Percentiles rank a stretch among this genome's conserved stretches.
These are phyloP conservation scores for Paecilomyces sp. DNA, from an alignment of 2,329 filamentous ascomycete genomes.

Conservation along the genomic window DNA sequence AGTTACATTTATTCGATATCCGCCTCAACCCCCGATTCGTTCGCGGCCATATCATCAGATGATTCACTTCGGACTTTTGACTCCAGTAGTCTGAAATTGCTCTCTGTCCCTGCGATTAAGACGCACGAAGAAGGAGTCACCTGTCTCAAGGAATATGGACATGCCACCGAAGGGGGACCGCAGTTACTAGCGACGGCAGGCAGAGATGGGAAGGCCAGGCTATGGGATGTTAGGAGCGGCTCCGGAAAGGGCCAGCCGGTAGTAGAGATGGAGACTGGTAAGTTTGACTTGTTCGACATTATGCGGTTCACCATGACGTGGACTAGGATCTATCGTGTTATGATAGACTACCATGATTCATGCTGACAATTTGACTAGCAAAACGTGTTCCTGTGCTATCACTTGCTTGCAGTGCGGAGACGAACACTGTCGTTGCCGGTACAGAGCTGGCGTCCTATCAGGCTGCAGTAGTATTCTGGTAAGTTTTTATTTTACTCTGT, in stretches of 20 bases:
- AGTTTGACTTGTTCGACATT: constrained; percentile 8
- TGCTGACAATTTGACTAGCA: constrained; percentile 23
- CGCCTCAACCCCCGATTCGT: constrained; percentile 17
- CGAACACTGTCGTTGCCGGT: constrained; percentile 47
- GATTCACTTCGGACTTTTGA: constrained; percentile 38
- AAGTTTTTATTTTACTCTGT: constrained; percentile 19
- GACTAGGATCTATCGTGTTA: background rate
- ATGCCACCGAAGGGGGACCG: constrained; percentile 12
- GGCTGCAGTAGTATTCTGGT: constrained; percentile 38
- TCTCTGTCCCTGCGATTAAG: constrained; percentile 19
- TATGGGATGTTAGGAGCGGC: constrained; percentile 33
- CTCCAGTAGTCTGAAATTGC: constrained; percentile 23
- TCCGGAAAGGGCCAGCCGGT: constrained; percentile 16
- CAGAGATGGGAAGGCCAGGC: constrained; percentile 33
- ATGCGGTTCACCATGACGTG: background rate
- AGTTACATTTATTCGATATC: constrained; percentile 39
- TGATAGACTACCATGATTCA: background rate
- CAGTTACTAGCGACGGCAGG: constrained; percentile 29
- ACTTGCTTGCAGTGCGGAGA: constrained; percentile 40
- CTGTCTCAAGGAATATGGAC: constrained; percentile 22
- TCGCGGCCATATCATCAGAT: constrained; percentile 40
- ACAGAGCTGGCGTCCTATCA: constrained; percentile 45
- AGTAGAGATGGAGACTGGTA: constrained; percentile 29
- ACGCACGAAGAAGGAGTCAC: constrained; percentile 32
- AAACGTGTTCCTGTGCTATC: constrained; percentile 47